Conservation (phyloP, 257 asterid species). For the Petunia secreta region DNA sequence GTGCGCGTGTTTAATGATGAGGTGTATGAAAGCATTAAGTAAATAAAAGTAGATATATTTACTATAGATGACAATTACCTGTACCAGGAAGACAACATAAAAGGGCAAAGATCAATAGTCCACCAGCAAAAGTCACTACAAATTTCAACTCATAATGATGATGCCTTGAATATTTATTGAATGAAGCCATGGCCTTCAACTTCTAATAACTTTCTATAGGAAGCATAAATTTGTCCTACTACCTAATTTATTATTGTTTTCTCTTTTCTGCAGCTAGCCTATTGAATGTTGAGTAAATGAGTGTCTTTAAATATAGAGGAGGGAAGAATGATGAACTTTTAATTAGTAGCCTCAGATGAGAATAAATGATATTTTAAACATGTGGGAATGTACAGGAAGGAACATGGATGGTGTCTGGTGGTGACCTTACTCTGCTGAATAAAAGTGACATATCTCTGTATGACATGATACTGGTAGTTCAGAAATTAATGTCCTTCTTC, state of each 20-base stretch:
- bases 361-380: background rate
- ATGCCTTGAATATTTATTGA: background rate
- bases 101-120: background rate
- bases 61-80: background rate
- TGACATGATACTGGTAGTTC: constrained; percentile 23
- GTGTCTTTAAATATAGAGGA: background rate
- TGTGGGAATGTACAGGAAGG: background rate
- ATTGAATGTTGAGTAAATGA: background rate
- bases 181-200: background rate
- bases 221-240: background rate
- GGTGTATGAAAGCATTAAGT: background rate
- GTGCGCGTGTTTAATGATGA: background rate
- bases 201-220: background rate
- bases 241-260: background rate
- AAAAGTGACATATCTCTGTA: constrained; percentile 16
- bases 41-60: too few species aligned
- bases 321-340: background rate
- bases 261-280: background rate
- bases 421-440: background rate
- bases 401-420: constrained; percentile 1
- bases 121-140: background rate
- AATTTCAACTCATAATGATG: background rate
- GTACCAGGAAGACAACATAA: background rate
- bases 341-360: background rate
- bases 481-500: constrained; percentile 7